Evolutionary conservation across 768 basidiomycete genomes (phyloP), one percentile per base, ranked within the genome.

Genomic region (Wakefieldia striispora): DNA sequence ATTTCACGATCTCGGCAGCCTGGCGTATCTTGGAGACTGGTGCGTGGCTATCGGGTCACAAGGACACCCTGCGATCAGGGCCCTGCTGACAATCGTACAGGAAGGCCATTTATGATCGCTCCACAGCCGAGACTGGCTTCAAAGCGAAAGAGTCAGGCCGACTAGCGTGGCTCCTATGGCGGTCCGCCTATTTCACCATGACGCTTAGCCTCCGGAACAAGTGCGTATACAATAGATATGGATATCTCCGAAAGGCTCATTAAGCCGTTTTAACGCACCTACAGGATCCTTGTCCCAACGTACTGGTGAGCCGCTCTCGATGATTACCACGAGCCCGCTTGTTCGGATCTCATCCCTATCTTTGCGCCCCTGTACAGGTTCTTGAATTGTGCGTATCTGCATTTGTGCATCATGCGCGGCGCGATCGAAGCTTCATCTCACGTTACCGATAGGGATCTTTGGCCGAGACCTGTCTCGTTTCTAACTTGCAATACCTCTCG

Each of bases 21-120:
- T 93, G 63, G 89, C 91, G 11, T 92, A 91, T 65, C 71, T 92
- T 36, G 89, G 90, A 19, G 79, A 84, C 57, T 89, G 86, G 83
- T 80, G 39, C 40, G 81, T 69, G 12, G 31, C 45, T 37, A 27
- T 24, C 47, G 34, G 23, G 39, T 36, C 45, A 14, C 42, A 9
- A 35, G 26, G 34, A 21, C 21, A 12, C 39, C 23, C 37, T 41
- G 39, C 50, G 55, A 44, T 21, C 27, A 29, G 27, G n/a, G 17
- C 43, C 41, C 45, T 43, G 41, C 38, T 44, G 53, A 35, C 16
- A 29, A 29, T 9, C 47, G 2, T 47, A 58, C 54, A 83, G 87
- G 87, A 84, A 84, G 72, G 88, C 87, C 1, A 82, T 90, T 23
- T 88, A 87, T 58, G 87, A 88, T 69, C 73, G 83, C 47, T 77